These are phyloP conservation scores for Solanum sejunctum DNA, from an alignment of 257 asterid species.

Conservation along the genomic window DNA sequence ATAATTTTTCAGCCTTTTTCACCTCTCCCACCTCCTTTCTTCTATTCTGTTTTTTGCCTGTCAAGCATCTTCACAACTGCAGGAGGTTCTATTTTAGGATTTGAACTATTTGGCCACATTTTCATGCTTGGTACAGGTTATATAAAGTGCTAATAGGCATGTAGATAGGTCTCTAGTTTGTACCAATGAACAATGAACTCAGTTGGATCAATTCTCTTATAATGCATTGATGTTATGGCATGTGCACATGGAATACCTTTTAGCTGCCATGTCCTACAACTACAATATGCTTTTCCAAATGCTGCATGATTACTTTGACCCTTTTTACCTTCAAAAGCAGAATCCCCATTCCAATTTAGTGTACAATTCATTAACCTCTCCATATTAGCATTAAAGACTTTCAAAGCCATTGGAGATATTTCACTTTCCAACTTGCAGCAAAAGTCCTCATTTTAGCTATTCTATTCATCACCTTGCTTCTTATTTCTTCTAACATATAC, in stretches of 20 bases:
- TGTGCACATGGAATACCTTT: background rate
- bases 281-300: background rate
- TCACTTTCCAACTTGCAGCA: background rate
- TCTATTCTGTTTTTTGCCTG: background rate
- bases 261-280: background rate
- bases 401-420: background rate
- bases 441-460: background rate
- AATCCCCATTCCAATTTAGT: background rate
- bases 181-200: background rate
- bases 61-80: background rate
- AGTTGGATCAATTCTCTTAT: too few species aligned
- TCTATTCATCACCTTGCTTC: background rate
- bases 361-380: background rate
- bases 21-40: background rate
- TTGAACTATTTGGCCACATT: background rate
- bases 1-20: too few species aligned
- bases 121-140: background rate
- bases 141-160: background rate
- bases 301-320: too few species aligned
- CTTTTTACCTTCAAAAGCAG: background rate
- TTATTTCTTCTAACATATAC: background rate
- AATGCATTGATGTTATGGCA: background rate
- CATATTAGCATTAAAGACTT: background rate
- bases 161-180: background rate
- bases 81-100: background rate